Evolutionary conservation across 31 red algal genomes (phyloP), one percentile per base, ranked within the genome.

Genomic region (Endocladia muricata): DNA sequence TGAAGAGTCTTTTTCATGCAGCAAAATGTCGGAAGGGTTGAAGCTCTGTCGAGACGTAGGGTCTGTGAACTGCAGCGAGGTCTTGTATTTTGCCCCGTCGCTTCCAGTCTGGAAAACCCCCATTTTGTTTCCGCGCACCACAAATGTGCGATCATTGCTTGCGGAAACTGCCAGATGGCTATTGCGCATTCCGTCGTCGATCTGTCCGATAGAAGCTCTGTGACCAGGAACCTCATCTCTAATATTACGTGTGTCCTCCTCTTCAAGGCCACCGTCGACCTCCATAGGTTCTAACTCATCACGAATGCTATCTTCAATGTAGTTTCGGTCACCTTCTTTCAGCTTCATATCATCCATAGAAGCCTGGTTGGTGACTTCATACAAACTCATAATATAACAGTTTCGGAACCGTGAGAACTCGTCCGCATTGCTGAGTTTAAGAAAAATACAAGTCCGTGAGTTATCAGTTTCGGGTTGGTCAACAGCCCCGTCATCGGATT

Each of bases 251-350:
- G 40, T 38, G 3, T 91, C 88, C 4, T 83, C 73, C n/a, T 70
- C 76, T 15, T 86, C 68, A 37, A 76, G 70, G 8, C 69, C 74
- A 28, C 70, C 73, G 42, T 94, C 91, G n/a, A 84, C 47, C 25
- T 81, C 83, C 91, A 88, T 89, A 0, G 81, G 79, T 30, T 88
- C 84, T 11, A 88, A 71, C 55, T 94, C 91, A 49, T 94, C 91
- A 62, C 83, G 82, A 64, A 54, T 66, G 21, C 61, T 78, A 29
- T 88, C 84, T 68, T 67, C 58, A 35, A 94, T 82, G 67, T 88
- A 94, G 7, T 28, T 41, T 30, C 61, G 62, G 31, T 94, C 91
- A 28, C 70, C 83, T 21, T 81, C 84, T 28, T 82, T 84, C 0
- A 93, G 77, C 49, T 94, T 84, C 17, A 81, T 55, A 39, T 80